phyloP scores from a whole-genome alignment of 768 basidiomycete species.

The Russula compacta region DNA sequence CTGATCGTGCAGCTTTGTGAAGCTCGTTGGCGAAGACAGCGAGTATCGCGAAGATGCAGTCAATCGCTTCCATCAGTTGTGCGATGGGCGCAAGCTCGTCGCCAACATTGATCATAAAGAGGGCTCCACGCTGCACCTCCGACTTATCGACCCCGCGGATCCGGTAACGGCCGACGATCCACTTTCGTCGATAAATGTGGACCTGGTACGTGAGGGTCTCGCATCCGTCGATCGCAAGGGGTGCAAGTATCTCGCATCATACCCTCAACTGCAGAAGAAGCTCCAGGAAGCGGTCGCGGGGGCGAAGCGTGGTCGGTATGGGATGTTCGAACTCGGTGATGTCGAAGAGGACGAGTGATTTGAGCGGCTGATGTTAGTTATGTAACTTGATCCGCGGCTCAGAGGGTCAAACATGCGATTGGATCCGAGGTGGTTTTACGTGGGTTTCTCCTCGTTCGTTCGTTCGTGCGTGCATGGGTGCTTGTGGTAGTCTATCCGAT shows the following conservation, averaged over 20 bases:
- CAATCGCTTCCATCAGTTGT: slow-evolving; percentile 75
- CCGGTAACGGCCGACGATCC: slow-evolving; percentile 59
- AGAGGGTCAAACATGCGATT: neutral
- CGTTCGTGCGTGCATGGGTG: too few species aligned
- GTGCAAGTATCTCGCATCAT: slow-evolving; percentile 61
- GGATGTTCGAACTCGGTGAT: slow-evolving; percentile 91
- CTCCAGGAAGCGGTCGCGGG: slow-evolving; percentile 49
- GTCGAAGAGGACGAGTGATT: slow-evolving; percentile 68
- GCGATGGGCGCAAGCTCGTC: slow-evolving; percentile 90
- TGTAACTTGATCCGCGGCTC: neutral
- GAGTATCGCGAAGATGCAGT: slow-evolving; percentile 84
- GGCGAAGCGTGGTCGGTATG: slow-evolving; percentile 67
- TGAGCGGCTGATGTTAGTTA: neutral
- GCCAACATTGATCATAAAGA: slow-evolving; percentile 92
- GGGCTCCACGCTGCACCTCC: slow-evolving; percentile 69
- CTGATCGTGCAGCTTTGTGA: slow-evolving; percentile 59
- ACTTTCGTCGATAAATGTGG: slow-evolving; percentile 75
- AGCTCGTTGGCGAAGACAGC: slow-evolving; percentile 66
- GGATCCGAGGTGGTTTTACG: too few species aligned
- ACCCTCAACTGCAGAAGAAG: slow-evolving; percentile 58
- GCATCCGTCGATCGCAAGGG: slow-evolving; percentile 71
- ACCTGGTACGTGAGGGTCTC: slow-evolving; percentile 81
- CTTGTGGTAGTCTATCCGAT: neutral
- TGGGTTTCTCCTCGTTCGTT: too few species aligned
- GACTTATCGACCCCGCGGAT: slow-evolving; percentile 84